These are phyloP conservation scores for Fusarium fujikuroi DNA, from an alignment of 2,329 filamentous ascomycete species.

Conservation along the genomic window DNA sequence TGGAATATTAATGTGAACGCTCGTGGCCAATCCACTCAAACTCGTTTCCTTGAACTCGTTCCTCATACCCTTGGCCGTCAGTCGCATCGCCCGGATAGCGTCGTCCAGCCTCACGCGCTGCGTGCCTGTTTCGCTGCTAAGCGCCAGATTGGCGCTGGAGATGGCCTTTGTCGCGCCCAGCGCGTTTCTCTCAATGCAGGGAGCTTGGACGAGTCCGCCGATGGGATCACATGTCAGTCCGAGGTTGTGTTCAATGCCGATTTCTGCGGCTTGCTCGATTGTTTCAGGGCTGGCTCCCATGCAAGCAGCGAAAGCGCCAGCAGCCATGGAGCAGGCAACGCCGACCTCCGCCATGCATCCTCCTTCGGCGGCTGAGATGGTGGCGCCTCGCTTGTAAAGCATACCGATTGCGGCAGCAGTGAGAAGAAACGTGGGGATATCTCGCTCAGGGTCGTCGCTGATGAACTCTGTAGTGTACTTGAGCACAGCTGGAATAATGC, in stretches of 20 bases:
- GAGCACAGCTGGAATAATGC: conserved; percentile 62
- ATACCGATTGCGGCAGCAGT: conserved; percentile 63
- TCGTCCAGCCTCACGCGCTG: conserved; percentile 62
- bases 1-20: conserved; percentile 61
- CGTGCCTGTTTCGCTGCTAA: conserved; percentile 57
- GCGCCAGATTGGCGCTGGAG: conserved; percentile 60
- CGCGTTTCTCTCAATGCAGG: conserved; percentile 63
- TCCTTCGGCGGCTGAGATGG: conserved; percentile 62
- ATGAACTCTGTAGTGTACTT: conserved; percentile 63
- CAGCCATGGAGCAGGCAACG: conserved; percentile 63
- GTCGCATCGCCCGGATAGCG: conserved; percentile 61
- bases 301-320: conserved; percentile 61
- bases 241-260: conserved; percentile 64
- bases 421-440: conserved; percentile 60
- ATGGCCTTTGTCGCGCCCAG: conserved; percentile 63
- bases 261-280: conserved; percentile 63
- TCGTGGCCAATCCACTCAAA: conserved; percentile 61
- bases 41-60: conserved; percentile 66
- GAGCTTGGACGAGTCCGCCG: conserved; percentile 61
- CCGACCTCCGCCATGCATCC: conserved; percentile 66
- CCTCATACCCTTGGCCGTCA: conserved; percentile 62
- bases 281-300: conserved; percentile 63
- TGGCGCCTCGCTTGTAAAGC: conserved; percentile 64
- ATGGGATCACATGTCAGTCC: conserved; percentile 63
- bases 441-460: conserved; percentile 61